A percentile compares a stretch with the other conserved stretches of the same genome.
phyloP scores from a whole-genome alignment of 2,329 filamentous ascomycete species.

The Claviceps sp. region DNA sequence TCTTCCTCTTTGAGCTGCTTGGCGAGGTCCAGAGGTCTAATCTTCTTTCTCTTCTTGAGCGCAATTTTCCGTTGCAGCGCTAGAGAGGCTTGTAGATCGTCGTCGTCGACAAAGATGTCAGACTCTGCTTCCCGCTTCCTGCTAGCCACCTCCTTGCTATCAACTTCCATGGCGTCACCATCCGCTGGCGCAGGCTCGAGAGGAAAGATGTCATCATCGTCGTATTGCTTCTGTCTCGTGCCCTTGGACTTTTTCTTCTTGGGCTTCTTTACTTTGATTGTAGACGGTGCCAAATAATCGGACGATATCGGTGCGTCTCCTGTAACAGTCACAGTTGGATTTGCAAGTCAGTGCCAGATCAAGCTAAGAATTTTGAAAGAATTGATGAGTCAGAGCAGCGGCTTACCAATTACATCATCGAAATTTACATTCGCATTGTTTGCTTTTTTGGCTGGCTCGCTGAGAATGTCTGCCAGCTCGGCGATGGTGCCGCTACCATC shows the following conservation, averaged over 20 bases:
- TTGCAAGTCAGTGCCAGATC: neutral
- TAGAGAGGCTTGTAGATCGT: constrained; percentile 77
- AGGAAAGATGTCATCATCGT: constrained; percentile 48
- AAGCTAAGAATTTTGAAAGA: neutral
- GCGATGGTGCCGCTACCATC: constrained; percentile 61
- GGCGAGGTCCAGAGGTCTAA: constrained; percentile 74
- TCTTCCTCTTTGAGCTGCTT: constrained; percentile 54
- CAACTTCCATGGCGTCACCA: constrained; percentile 60
- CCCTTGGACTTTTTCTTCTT: constrained; percentile 85
- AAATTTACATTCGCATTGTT: constrained; percentile 65
- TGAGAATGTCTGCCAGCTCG: constrained; percentile 44
- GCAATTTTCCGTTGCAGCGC: constrained; percentile 71
- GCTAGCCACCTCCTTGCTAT: constrained; percentile 35
- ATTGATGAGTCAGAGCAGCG: neutral
- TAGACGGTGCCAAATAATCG: constrained; percentile 76
- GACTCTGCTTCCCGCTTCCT: constrained; percentile 55
- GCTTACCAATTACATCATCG: constrained; percentile 55
- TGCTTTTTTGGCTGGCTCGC: constrained; percentile 36
- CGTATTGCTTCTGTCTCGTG: constrained; percentile 54
- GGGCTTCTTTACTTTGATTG: constrained; percentile 86
- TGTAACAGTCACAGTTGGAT: constrained; percentile 2
- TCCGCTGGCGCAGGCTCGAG: constrained; percentile 22
- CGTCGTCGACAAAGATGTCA: constrained; percentile 71
- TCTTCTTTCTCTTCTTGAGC: constrained; percentile 83
- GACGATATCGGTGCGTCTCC: constrained; percentile 36